Base-by-base conservation (phyloP, 2,329 filamentous ascomycete genomes). In the Aureobasidium sp. region DNA sequence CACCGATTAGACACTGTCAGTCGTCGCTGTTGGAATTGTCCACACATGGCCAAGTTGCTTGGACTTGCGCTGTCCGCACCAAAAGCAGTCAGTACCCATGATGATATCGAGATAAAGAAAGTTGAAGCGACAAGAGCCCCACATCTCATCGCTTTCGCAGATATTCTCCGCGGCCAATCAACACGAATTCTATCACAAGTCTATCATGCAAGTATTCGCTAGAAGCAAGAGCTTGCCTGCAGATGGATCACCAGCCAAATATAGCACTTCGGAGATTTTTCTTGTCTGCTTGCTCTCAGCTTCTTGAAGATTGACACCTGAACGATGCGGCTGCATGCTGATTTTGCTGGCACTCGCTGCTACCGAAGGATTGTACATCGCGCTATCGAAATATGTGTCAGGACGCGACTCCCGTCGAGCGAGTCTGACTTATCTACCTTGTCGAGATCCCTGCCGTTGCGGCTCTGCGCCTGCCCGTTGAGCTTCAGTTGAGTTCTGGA, bases 161-260 rank as follows among this genome's bases (percentile, higher is more conserved):
- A 59, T 59, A 59, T 59, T 49, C 44, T 59, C 56, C 56, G 56
- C 15, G 14, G 27, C 56, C 56, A 59, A 59, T 51, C 39, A 59
- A 37, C 39, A 56, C 39, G n/a, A 36, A 15, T 44, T 11, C 39
- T 25, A 56, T 34, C 5, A 27, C 52, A 22, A 34, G 17, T 31
- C 25, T 34, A 42, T 37, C 42, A 45, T 57, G 53, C 53, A 57
- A 42, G 37, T n/a, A 29, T 55, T 55, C 51, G 37, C 51, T 55
- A 55, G 51, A 55, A 37, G 49, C 31, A 39, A 52, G n/a, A 39
- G 27, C 51, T 31, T 27, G 20, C 25, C 34, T 22, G 27, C 25
- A n/a, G n/a, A n/a, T 39, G 29, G 3, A 22, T 34, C 25, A 20
- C 1, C 17, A 2, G 11, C 9, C 52, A 56, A 27, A 20, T 37